Evolutionary conservation across 1,284 basidiomycete genomes (phyloP).

Genomic region (Ustilago bromivora): DNA sequence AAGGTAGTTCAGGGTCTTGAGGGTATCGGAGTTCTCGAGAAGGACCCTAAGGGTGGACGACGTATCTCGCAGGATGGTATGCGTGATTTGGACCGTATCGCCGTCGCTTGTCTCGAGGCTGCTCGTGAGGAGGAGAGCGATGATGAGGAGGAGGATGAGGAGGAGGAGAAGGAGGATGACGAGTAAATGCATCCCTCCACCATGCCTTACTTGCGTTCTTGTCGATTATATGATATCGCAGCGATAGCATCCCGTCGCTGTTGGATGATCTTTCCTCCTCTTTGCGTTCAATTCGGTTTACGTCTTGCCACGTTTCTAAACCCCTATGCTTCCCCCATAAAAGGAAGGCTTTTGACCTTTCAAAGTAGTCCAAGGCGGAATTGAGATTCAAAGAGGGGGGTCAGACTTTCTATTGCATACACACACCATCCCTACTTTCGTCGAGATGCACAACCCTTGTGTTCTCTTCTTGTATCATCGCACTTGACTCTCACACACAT

Average conservation of each 20-base stretch:
- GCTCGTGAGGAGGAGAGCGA: conserved; percentile 87
- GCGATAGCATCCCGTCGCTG: background rate
- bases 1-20: conserved; percentile 92
- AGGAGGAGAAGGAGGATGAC: conserved; percentile 72
- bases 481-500: conserved; percentile 16
- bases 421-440: background rate
- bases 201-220: background rate
- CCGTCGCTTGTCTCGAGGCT: conserved; percentile 92
- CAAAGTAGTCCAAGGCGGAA: background rate
- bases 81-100: conserved; percentile 98
- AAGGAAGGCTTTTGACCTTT: background rate
- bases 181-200: conserved; percentile 48
- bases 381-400: background rate
- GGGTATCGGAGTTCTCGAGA: conserved; percentile 98
- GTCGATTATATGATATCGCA: conserved; percentile 3
- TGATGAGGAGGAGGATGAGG: conserved; percentile 77
- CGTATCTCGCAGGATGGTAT: conserved; percentile 96
- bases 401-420: conserved; percentile 13
- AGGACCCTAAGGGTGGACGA: conserved; percentile 89
- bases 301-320: background rate
- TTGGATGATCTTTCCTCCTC: background rate
- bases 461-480: conserved; percentile 44
- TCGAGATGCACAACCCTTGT: conserved; percentile 3
- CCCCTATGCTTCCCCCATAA: background rate
- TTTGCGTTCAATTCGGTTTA: background rate